phyloP scores from a whole-genome alignment of 768 basidiomycete species.

The Termitomyces sp. region DNA sequence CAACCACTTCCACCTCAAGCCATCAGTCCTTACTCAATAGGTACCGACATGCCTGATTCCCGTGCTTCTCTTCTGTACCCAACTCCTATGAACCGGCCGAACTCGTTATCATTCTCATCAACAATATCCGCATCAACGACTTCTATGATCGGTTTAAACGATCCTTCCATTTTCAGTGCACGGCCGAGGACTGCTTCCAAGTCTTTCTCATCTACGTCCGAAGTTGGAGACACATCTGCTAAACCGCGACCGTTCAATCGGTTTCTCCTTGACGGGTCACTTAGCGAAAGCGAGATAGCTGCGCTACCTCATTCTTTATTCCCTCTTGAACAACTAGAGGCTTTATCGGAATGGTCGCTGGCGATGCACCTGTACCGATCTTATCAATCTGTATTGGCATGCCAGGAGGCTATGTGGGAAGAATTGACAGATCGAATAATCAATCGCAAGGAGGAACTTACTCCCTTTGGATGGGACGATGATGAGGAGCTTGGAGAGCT shows the following conservation, averaged over 20 bases:
- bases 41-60: slow-evolving; percentile 27
- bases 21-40: slow-evolving; percentile 30
- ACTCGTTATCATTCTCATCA: slow-evolving; percentile 51
- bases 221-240: slow-evolving; percentile 15
- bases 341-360: slow-evolving; percentile 52
- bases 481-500: slow-evolving; percentile 57
- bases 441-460: slow-evolving; percentile 47
- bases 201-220: slow-evolving; percentile 26
- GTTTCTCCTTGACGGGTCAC: slow-evolving; percentile 43
- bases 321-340: slow-evolving; percentile 35
- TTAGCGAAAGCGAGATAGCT: slow-evolving; percentile 35
- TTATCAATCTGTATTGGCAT: slow-evolving; percentile 57
- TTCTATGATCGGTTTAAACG: slow-evolving; percentile 21
- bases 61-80: slow-evolving; percentile 31
- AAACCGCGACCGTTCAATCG: slow-evolving; percentile 23
- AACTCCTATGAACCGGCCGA: slow-evolving; percentile 30
- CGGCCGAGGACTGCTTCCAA: slow-evolving; percentile 25
- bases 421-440: slow-evolving; percentile 59
- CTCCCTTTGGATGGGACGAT: slow-evolving; percentile 65
- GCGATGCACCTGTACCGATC: slow-evolving; percentile 68
- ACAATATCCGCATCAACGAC: slow-evolving; percentile 36
- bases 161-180: slow-evolving; percentile 19
- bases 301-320: slow-evolving; percentile 31
- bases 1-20: slow-evolving; percentile 48
- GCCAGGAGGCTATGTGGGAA: slow-evolving; percentile 76